Conservation (phyloP, 495 filamentous ascomycete genomes). For the Annulohypoxylon bovei region DNA sequence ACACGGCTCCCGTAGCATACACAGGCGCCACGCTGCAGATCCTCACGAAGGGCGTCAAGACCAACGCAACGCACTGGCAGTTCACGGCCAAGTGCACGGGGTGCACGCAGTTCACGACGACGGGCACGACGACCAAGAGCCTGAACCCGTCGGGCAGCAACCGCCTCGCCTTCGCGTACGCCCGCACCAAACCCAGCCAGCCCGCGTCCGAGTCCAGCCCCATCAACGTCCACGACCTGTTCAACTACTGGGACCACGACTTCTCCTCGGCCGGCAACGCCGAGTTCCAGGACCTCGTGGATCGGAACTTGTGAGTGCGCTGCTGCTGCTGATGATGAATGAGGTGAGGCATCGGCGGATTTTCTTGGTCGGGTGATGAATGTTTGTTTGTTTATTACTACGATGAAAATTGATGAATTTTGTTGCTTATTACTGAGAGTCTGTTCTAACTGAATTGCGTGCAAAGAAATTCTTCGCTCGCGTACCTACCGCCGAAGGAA, state of each 20-base stretch:
- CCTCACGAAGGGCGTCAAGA: constrained; percentile 49
- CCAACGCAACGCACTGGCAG: constrained; percentile 59
- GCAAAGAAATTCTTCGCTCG: constrained; percentile 30
- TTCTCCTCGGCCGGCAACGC: constrained; percentile 51
- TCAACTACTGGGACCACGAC: constrained; percentile 57
- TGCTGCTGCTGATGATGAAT: background rate
- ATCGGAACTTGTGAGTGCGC: constrained; percentile 44
- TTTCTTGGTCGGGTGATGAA: no score
- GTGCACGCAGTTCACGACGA: constrained; percentile 50
- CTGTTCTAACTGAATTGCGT: constrained; percentile 16
- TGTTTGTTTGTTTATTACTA: no score
- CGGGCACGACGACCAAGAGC: constrained; percentile 39
- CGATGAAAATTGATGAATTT: no score
- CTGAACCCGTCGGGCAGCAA: constrained; percentile 51
- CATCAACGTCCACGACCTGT: constrained; percentile 53
- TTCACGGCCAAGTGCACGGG: constrained; percentile 55
- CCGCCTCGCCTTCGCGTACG: constrained; percentile 57
- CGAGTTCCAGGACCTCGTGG: constrained; percentile 48
- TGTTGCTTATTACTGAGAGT: no score
- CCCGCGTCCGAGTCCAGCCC: constrained; percentile 45
- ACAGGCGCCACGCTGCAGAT: constrained; percentile 46
- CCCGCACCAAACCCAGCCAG: constrained; percentile 44
- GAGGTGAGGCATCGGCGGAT: constrained; percentile 10
- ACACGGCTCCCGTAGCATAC: constrained; percentile 46
- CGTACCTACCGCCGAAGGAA: constrained; percentile 3